Percentiles rank a stretch among this genome's conserved stretches.
Evolutionary conservation across 1,139 yeast species (phyloP).

Genomic region (Candida albicans): DNA sequence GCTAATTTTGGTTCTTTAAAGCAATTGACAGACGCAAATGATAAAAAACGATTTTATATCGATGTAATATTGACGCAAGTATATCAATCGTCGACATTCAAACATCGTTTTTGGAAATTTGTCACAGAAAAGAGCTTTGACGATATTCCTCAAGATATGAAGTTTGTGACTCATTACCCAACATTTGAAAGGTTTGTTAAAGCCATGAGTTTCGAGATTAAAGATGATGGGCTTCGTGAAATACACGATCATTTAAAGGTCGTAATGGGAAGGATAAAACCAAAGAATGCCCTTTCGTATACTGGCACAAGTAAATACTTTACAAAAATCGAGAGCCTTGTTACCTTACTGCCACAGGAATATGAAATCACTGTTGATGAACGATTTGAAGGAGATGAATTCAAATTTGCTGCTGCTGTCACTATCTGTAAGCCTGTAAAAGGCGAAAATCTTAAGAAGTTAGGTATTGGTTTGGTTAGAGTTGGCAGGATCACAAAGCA

Average conservation of each 20-base stretch:
- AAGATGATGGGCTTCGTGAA: neutral
- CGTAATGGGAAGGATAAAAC: slow-evolving; percentile 5
- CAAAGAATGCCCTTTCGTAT: slow-evolving; percentile 1
- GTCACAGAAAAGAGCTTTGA: slow-evolving; percentile 3
- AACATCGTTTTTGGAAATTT: slow-evolving; percentile 5
- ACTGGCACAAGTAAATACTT: slow-evolving; percentile 10
- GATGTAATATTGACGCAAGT: slow-evolving; percentile 5
- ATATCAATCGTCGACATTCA: neutral
- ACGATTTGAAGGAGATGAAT: neutral
- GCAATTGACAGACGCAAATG: neutral
- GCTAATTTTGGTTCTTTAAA: slow-evolving; percentile 3
- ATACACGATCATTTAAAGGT: slow-evolving; percentile 4
- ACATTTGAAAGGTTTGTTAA: neutral
- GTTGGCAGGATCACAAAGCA: slow-evolving; percentile 16
- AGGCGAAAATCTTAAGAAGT: slow-evolving; percentile 22
- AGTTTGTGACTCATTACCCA: slow-evolving; percentile 4
- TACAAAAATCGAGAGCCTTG: slow-evolving; percentile 12
- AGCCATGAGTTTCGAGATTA: neutral
- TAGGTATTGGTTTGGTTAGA: slow-evolving; percentile 26
- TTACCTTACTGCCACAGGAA: slow-evolving; percentile 1
- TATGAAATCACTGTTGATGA: slow-evolving; percentile 6
- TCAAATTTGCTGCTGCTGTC: slow-evolving; percentile 18
- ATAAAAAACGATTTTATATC: slow-evolving; percentile 4
- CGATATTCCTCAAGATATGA: neutral
- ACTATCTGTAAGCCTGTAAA: slow-evolving; percentile 34